phyloP scores from a whole-genome alignment of 179 eudicot species.

The Patellifolia procumbens region DNA sequence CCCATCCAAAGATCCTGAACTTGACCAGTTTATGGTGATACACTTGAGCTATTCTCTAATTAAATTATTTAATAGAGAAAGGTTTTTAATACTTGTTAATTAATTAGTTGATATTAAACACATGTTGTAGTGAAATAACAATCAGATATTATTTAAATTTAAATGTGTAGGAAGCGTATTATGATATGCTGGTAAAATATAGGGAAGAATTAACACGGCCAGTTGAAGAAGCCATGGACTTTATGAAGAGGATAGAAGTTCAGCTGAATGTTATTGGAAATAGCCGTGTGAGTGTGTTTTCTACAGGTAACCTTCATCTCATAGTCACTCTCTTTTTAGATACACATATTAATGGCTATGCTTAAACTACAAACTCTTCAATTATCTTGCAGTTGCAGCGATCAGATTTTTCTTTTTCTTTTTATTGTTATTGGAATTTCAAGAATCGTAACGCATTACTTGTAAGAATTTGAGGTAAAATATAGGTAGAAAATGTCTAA shows the following conservation, averaged over 20 bases:
- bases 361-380: background rate
- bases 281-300: conserved; percentile 54
- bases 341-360: conserved; percentile 5
- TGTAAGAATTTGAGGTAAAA: background rate
- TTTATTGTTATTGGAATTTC: too few relatives aligned
- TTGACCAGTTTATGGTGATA: conserved; percentile 90
- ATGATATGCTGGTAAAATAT: conserved; percentile 87
- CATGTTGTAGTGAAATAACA: background rate
- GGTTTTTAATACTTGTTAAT: too few relatives aligned
- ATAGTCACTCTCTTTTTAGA: conserved; percentile 8
- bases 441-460: background rate
- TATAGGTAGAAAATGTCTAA: too few relatives aligned
- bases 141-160: too few relatives aligned
- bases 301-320: conserved; percentile 45
- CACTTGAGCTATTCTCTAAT: background rate
- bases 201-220: conserved; percentile 85
- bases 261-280: conserved; percentile 69
- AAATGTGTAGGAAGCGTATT: conserved; percentile 73
- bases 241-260: conserved; percentile 79
- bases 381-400: too few relatives aligned
- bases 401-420: too few relatives aligned
- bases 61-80: too few relatives aligned
- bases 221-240: conserved; percentile 92
- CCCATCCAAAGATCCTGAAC: conserved; percentile 74
- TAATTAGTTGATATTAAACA: too few relatives aligned